A percentile compares a stretch with the other conserved stretches of the same genome.
These are phyloP conservation scores for Acer saccharum DNA, from an alignment of 345 rosid genomes.

Conservation along the genomic window DNA sequence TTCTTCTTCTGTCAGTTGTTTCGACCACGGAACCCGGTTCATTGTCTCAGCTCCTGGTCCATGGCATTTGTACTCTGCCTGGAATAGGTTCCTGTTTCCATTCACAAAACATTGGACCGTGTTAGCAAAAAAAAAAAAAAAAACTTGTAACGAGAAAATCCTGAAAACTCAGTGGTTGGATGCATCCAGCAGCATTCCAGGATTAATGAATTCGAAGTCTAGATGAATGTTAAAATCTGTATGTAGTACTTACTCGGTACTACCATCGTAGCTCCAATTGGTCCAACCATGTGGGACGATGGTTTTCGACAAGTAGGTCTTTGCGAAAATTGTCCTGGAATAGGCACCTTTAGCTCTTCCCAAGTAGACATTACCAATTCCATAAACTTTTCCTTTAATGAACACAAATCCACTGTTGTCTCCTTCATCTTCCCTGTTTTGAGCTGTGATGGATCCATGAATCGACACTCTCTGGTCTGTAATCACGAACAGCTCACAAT, in stretches of 20 bases:
- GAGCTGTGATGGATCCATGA: conserved; percentile 83
- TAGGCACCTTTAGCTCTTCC: conserved; percentile 83
- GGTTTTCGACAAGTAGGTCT: conserved; percentile 70
- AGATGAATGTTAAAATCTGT: not conserved
- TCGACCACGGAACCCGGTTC: conserved; percentile 58
- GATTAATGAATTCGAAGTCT: no score
- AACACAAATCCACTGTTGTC: conserved; percentile 78
- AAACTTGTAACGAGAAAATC: not conserved
- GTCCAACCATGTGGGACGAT: conserved; percentile 79
- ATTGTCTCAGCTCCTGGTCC: conserved; percentile 74
- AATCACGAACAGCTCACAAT: conserved; percentile 76
- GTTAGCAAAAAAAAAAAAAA: not conserved
- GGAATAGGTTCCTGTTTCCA: conserved; percentile 52
- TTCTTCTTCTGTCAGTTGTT: conserved; percentile 64
- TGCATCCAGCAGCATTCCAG: not conserved
- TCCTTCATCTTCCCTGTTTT: conserved; percentile 46
- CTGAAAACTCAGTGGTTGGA: not conserved
- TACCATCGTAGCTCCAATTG: conserved; percentile 73
- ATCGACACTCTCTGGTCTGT: conserved; percentile 72
- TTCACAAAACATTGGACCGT: not conserved
- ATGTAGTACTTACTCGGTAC: conserved; percentile 49
- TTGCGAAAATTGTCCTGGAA: conserved; percentile 67
- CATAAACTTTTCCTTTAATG: conserved; percentile 68
- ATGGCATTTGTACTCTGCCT: conserved; percentile 66
- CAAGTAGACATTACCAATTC: conserved; percentile 55